These are phyloP conservation scores for Solanum peruvianum DNA, from an alignment of 257 asterid species.

Conservation along the genomic window DNA sequence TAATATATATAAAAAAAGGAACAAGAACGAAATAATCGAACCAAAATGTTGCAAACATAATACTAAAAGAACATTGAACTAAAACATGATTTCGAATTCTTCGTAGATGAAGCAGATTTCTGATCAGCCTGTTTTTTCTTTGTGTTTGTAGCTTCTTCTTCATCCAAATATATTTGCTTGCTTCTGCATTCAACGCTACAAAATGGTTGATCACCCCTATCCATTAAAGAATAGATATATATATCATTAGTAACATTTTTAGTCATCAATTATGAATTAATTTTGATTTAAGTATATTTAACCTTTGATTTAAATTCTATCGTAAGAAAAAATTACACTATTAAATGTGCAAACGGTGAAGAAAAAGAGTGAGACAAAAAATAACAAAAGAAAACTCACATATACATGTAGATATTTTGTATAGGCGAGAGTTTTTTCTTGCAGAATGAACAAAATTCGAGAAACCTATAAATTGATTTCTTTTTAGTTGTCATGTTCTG, in stretches of 20 bases:
- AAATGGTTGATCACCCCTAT: conserved; percentile 82
- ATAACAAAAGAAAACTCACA: conserved; percentile 26
- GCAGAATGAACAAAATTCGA: conserved; percentile 66
- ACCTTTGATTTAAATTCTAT: background rate
- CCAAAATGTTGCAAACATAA: background rate
- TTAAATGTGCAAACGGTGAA: background rate
- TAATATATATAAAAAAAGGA: background rate
- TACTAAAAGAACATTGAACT: conserved; percentile 34
- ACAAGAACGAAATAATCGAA: background rate
- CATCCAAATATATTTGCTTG: conserved; percentile 83
- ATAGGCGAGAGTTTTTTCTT: conserved; percentile 43
- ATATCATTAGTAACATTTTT: background rate
- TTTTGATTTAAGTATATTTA: background rate
- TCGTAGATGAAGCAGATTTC: conserved; percentile 2
- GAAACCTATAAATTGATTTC: conserved; percentile 25
- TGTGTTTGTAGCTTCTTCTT: conserved; percentile 26
- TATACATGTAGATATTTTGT: conserved; percentile 85
- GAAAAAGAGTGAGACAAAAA: background rate
- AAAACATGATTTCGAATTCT: conserved; percentile 3
- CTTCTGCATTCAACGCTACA: conserved; percentile 85
- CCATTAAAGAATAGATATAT: background rate
- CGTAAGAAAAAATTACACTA: background rate
- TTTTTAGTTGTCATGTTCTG: background rate
- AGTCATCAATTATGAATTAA: background rate
- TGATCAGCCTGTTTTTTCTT: conserved; percentile 2